Base-by-base conservation (phyloP, 2,329 filamentous ascomycete genomes). In the Pestalotiopsis sp. region DNA sequence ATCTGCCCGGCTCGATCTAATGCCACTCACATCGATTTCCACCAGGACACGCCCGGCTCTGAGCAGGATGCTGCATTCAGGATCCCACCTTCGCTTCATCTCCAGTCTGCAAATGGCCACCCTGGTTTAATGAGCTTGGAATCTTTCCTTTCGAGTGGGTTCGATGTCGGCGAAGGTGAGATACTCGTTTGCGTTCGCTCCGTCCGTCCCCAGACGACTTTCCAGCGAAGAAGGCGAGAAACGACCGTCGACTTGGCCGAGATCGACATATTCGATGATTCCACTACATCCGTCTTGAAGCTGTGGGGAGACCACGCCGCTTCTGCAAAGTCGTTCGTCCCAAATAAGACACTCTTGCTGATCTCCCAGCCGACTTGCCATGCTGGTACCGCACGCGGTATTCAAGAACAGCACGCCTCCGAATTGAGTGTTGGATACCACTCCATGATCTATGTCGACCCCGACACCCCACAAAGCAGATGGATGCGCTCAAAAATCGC, bases 121-220 rank as follows among this genome's bases (percentile, higher is more conserved):
- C 77, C 80, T 4, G 83, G 82, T 1, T 79, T 90, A 12, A 89
- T 90, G 85, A 89, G 85, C 3, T 77, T 91, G 41, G 84, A 84
- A 66, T 82, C 82, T 58, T 90, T 88, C 74, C 78, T 87, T 2
- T 80, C 84, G 52, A 85, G 85, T 2, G 88, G 87, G 0, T 84
- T 85, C 68, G 87, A 90, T 13, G 68, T 87, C 9, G 73, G 78
- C 2, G 83, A 84, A 45, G 83, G 80, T 0, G 87, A 84, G 65
- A 78, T 90, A 2, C 79, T 90, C 2, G 84, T 90, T 0, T 87
- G 88, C 65, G 85, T 90, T 4, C 87, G 87, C 75, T 87, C 84
- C 68, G 81, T 90, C 66, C 86, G 87, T 0, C 81, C 82, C 5
- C 83, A 81, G 65, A 87, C 85, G 76, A 84, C 73, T 78, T 81